Percentiles rank a stretch among this genome's conserved stretches.
Evolutionary conservation across 2,329 filamentous ascomycete genomes (phyloP).

Genomic region (Pestalotiopsis fici): DNA sequence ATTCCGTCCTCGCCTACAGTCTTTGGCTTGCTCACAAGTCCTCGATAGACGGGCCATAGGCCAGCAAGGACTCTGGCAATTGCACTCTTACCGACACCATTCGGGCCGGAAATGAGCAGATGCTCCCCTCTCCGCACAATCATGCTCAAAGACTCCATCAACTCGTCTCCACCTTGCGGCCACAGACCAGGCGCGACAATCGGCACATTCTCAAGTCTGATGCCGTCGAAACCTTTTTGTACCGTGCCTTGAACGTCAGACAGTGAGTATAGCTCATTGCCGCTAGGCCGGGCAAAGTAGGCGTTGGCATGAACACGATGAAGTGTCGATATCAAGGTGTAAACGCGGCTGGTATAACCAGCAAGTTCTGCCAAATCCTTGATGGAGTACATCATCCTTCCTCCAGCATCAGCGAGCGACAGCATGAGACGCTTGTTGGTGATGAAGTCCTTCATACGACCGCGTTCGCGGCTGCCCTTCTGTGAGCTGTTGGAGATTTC

Average conservation of each 20-base stretch:
- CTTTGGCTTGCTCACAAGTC: slow-evolving; percentile 85
- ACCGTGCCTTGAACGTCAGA: slow-evolving; percentile 92
- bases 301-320: slow-evolving; percentile 91
- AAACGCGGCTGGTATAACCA: slow-evolving; percentile 93
- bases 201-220: slow-evolving; percentile 90
- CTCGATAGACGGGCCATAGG: slow-evolving; percentile 92
- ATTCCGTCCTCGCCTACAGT: slow-evolving; percentile 83
- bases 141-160: slow-evolving; percentile 86
- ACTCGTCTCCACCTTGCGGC: slow-evolving; percentile 87
- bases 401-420: slow-evolving; percentile 92
- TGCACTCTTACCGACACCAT: slow-evolving; percentile 90
- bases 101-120: slow-evolving; percentile 89
- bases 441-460: slow-evolving; percentile 97
- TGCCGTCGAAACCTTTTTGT: slow-evolving; percentile 92
- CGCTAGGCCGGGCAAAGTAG: slow-evolving; percentile 71
- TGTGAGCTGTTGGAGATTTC: slow-evolving; percentile 60
- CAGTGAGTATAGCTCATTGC: slow-evolving; percentile 80
- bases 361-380: slow-evolving; percentile 96
- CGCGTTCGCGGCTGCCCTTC: slow-evolving; percentile 67
- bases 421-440: slow-evolving; percentile 99
- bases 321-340: slow-evolving; percentile 90
- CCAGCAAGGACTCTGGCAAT: slow-evolving; percentile 87
- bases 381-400: slow-evolving; percentile 99
- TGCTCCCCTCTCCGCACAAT: slow-evolving; percentile 91
- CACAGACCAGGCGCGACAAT: slow-evolving; percentile 86